These are phyloP conservation scores for Castanea mollissima DNA, from an alignment of 306 rosid genomes.

Conservation along the genomic window DNA sequence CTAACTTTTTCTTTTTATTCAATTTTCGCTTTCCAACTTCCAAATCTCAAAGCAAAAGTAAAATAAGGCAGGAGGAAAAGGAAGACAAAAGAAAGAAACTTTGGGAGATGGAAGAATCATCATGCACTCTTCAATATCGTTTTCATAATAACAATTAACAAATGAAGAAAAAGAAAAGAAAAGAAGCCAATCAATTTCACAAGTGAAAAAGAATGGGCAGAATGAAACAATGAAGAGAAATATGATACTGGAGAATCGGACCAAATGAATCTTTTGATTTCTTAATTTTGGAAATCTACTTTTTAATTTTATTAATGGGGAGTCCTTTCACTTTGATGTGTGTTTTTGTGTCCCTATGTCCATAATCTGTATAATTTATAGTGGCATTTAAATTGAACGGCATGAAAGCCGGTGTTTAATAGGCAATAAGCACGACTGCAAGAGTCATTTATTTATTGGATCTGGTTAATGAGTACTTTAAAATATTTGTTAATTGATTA, in stretches of 20 bases:
- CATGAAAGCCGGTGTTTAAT: not conserved
- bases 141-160: not conserved
- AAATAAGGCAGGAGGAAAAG: not conserved
- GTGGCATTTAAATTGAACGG: not conserved
- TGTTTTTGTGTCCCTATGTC: not conserved
- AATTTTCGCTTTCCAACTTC: not conserved
- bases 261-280: constrained; percentile 1
- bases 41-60: not conserved
- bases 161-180: not conserved
- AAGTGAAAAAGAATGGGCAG: not conserved
- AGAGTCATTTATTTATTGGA: no score
- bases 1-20: not conserved
- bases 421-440: no score
- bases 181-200: not conserved
- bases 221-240: not conserved
- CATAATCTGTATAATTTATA: not conserved
- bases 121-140: not conserved
- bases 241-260: not conserved
- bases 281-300: not conserved
- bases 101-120: not conserved
- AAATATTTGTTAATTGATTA: no score
- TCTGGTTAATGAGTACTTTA: no score
- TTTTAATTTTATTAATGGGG: not conserved
- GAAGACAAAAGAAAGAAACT: not conserved
- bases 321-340: not conserved